Evolutionary conservation across 2,329 filamentous ascomycete genomes (phyloP), one percentile per base, ranked within the genome.

Genomic region (Diaporthe citri): DNA sequence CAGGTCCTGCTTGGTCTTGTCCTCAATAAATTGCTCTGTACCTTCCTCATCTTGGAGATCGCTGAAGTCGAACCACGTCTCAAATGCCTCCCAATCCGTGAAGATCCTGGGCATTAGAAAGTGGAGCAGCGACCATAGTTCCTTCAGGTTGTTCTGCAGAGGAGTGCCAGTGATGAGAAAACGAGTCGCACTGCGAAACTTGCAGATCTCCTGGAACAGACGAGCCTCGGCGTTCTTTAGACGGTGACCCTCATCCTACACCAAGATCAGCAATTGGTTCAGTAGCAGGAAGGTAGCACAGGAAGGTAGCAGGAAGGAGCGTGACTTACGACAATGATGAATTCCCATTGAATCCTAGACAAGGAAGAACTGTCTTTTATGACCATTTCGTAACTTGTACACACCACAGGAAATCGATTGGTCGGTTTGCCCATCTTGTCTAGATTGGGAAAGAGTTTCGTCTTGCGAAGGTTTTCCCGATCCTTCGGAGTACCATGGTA

Each of bases 141-240:
- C 97, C 17, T 95, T 93, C 0, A 99, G 88, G 77, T 98, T 98
- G 82, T 99, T 99, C 78, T 99, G 97, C 0, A 99, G 85, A 0
- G 97, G 97, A 0, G 97, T 99, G 12, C 97, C 97, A 0, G 97
- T 98, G 46, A 99, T 98, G 1, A 99, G 89, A 0, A 99, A 88
- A 73, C 97, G 90, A 55, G 97, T 98, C 0, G 96, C 95, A 0
- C 96, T 98, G 34, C 93, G 92, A 80, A 98, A 98, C 0, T 93
- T 93, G 77, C 97, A 92, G 0, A 99, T 86, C 78, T 98, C 95
- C 64, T 95, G 93, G 77, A 98, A 98, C 0, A 99, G 88, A 74
- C 95, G 94, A 41, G 96, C 97, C 67, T 98, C 96, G 77, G 97
- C 93, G 78, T 99, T 99, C 86, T 99, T 99, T 89, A 99, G 92